phyloP scores from a whole-genome alignment of 2,329 filamentous ascomycete species.

The Calonectria pauciramosa region DNA sequence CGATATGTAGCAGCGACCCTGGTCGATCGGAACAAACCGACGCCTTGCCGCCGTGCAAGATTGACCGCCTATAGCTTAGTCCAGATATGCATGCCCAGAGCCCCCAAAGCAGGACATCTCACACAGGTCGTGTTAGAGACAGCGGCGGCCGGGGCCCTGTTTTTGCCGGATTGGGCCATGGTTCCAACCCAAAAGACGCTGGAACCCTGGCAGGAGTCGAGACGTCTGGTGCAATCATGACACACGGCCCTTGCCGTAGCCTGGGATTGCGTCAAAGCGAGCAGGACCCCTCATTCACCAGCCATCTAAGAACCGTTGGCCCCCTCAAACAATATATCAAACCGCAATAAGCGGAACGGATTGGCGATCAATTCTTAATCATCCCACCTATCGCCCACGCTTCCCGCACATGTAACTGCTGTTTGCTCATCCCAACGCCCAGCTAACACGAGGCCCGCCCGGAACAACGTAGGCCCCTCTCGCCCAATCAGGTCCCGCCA shows the following conservation, averaged over 20 bases:
- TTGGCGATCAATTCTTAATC: neutral
- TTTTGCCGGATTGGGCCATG: slow-evolving; percentile 33
- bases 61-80: neutral
- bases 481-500: slow-evolving; percentile 37
- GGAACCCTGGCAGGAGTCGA: slow-evolving; percentile 38
- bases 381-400: neutral
- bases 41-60: neutral
- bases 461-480: slow-evolving; percentile 45
- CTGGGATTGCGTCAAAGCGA: slow-evolving; percentile 9
- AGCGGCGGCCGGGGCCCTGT: slow-evolving; percentile 3
- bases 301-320: neutral
- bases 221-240: slow-evolving; percentile 32
- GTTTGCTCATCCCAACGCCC: slow-evolving; percentile 11
- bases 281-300: slow-evolving; percentile 5
- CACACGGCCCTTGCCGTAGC: slow-evolving; percentile 24
- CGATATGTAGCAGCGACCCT: slow-evolving; percentile 2
- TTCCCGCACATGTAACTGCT: neutral
- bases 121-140: slow-evolving; percentile 22
- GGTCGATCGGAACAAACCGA: slow-evolving; percentile 16
- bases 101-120: slow-evolving; percentile 6
- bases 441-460: slow-evolving; percentile 17
- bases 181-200: slow-evolving; percentile 31
- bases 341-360: slow-evolving; percentile 3
- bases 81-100: neutral
- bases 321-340: slow-evolving; percentile 3